A percentile compares a stretch with the other conserved stretches of the same genome.
phyloP scores from a whole-genome alignment of 768 basidiomycete genomes.

The Imleria badia region DNA sequence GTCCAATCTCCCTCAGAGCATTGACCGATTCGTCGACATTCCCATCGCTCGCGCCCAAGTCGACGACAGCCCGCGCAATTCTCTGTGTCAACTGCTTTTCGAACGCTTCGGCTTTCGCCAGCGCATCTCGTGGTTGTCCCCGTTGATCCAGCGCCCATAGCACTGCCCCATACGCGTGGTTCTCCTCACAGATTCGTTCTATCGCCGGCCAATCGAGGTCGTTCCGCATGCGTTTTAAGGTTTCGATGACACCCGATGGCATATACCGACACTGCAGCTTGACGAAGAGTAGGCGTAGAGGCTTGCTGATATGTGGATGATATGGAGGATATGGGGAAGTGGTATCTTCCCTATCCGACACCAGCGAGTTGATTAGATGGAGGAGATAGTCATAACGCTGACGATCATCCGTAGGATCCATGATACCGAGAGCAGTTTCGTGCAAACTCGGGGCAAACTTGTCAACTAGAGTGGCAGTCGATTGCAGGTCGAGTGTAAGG shows the following conservation, averaged over 20 bases:
- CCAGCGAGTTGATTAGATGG: conserved; percentile 56
- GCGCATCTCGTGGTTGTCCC: conserved; percentile 62
- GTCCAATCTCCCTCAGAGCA: conserved; percentile 57
- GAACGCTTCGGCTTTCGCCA: conserved; percentile 63
- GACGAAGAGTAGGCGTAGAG: conserved; percentile 63
- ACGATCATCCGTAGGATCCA: conserved; percentile 46
- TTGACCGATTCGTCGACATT: conserved; percentile 39
- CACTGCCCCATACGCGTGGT: conserved; percentile 69
- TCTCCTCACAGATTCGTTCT: conserved; percentile 63
- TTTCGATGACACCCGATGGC: conserved; percentile 59
- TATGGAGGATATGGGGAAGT: conserved; percentile 29
- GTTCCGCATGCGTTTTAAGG: conserved; percentile 52
- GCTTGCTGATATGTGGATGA: conserved; percentile 45
- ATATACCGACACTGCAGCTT: conserved; percentile 71
- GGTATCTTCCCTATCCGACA: conserved; percentile 41
- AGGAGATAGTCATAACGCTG: conserved; percentile 77
- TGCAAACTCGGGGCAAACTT: conserved; percentile 68
- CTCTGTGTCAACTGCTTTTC: conserved; percentile 49
- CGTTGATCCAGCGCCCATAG: conserved; percentile 75
- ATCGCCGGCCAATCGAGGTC: conserved; percentile 57
- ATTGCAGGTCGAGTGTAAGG: conserved; percentile 55
- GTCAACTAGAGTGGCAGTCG: conserved; percentile 75
- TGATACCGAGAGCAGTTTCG: conserved; percentile 50
- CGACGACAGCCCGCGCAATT: conserved; percentile 41
- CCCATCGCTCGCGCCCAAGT: conserved; percentile 10